Conservation (phyloP, 768 basidiomycete species). For the Suillus alpinus region DNA sequence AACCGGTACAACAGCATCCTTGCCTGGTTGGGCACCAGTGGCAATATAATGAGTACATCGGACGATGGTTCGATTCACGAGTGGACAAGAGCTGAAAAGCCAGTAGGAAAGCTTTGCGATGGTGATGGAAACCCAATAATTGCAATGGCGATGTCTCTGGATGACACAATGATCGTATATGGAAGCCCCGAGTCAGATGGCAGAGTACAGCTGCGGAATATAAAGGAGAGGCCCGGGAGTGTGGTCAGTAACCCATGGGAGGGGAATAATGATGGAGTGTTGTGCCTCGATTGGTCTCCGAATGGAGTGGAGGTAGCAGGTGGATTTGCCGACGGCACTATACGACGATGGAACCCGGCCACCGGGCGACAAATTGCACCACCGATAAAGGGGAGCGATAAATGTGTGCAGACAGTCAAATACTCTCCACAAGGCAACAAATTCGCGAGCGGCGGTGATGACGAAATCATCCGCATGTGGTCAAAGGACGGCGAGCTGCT, state of each 20-base stretch:
- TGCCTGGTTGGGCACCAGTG: background rate
- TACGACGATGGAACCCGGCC: constrained; percentile 12
- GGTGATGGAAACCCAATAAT: background rate
- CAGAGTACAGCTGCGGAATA: background rate
- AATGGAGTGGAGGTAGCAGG: constrained; percentile 12
- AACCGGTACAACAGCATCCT: background rate
- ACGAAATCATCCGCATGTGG: too few species aligned
- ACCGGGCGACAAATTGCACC: background rate
- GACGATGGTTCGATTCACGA: background rate
- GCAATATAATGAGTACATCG: background rate
- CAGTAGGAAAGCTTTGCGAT: background rate
- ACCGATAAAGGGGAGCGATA: background rate
- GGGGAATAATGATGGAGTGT: background rate
- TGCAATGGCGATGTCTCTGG: background rate
- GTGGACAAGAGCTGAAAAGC: background rate
- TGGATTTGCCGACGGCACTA: constrained; percentile 7
- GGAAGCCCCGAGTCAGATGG: background rate
- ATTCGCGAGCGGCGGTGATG: too few species aligned
- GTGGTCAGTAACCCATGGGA: background rate
- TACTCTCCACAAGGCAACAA: too few species aligned
- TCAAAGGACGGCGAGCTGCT: too few species aligned
- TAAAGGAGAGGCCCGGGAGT: background rate
- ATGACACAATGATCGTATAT: background rate
- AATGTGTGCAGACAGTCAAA: too few species aligned
- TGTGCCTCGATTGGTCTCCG: constrained; percentile 11